phyloP scores from a whole-genome alignment of 768 basidiomycete genomes.

The Lentinula boryana region DNA sequence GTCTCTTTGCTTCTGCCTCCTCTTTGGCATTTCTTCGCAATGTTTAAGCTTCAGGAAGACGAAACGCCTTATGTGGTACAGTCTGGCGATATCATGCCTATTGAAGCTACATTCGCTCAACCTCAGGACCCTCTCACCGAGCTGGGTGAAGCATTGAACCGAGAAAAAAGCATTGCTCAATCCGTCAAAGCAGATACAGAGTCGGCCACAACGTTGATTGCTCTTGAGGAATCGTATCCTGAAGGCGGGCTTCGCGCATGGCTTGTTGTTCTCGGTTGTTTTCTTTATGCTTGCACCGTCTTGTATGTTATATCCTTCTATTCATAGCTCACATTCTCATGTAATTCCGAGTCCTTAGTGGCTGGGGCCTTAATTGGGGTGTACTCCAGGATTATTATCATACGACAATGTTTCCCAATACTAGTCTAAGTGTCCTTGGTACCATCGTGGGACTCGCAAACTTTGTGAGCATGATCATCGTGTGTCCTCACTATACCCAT shows the following conservation, averaged over 20 bases:
- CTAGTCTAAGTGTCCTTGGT: neutral
- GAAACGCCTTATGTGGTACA: neutral
- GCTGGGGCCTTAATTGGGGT: slow-evolving; percentile 21
- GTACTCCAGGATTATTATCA: slow-evolving; percentile 26
- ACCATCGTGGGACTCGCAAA: neutral
- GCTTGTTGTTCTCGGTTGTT: slow-evolving; percentile 25
- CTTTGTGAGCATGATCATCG: neutral
- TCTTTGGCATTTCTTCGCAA: neutral
- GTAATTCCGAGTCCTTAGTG: slow-evolving; percentile 6
- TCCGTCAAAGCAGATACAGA: neutral
- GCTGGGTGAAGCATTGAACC: neutral
- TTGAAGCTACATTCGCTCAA: neutral
- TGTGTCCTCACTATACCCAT: neutral
- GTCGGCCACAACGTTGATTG: neutral
- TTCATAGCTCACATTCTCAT: neutral
- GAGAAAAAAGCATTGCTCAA: neutral
- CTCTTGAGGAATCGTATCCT: slow-evolving; percentile 16
- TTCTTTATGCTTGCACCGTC: slow-evolving; percentile 21
- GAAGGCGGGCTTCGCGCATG: slow-evolving; percentile 24
- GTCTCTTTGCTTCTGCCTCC: neutral
- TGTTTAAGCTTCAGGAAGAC: neutral
- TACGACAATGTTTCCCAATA: slow-evolving; percentile 12
- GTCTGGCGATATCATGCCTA: slow-evolving; percentile 3
- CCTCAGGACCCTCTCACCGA: neutral
- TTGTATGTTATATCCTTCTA: slow-evolving; percentile 13